Conservation (phyloP, 2,329 filamentous ascomycete species). For the Cyphellophora attinorum region DNA sequence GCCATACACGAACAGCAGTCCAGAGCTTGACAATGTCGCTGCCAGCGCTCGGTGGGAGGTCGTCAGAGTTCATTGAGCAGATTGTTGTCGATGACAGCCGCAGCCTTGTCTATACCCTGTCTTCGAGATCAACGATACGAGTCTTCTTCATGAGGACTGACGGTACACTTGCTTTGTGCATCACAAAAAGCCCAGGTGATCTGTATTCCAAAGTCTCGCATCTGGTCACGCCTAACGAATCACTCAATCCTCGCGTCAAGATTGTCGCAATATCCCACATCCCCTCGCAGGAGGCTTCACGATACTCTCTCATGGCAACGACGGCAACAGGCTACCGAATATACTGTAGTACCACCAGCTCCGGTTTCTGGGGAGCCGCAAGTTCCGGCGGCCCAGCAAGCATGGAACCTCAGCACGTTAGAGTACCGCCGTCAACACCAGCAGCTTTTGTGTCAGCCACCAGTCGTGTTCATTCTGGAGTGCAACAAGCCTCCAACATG, state of each 20-base stretch:
- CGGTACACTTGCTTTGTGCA: conserved; percentile 41
- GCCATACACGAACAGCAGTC: conserved; percentile 64
- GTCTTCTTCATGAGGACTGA: conserved; percentile 72
- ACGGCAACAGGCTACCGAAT: conserved; percentile 85
- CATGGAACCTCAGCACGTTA: conserved; percentile 97
- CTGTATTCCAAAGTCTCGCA: conserved; percentile 69
- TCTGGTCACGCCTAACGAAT: conserved; percentile 63
- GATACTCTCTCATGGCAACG: conserved; percentile 60
- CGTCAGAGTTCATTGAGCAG: conserved; percentile 51
- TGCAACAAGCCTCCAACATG: conserved; percentile 35
- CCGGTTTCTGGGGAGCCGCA: conserved; percentile 48
- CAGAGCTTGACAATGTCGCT: conserved; percentile 48
- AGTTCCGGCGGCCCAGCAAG: conserved; percentile 68
- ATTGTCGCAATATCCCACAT: conserved; percentile 85
- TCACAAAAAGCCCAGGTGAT: conserved; percentile 43
- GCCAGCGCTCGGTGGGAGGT: conserved; percentile 7
- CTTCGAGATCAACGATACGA: conserved; percentile 76
- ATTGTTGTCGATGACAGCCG: conserved; percentile 84
- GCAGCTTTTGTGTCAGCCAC: conserved; percentile 20
- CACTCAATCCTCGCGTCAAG: conserved; percentile 58
- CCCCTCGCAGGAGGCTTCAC: conserved; percentile 55
- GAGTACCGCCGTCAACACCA: conserved; percentile 61
- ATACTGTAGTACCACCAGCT: conserved; percentile 81
- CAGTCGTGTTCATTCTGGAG: conserved; percentile 3
- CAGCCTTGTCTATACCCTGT: conserved; percentile 83